A percentile compares a stretch with the other conserved stretches of the same genome.
Conservation (phyloP, 108 stramenopile species). For the Nannochloropsis oceanica region DNA sequence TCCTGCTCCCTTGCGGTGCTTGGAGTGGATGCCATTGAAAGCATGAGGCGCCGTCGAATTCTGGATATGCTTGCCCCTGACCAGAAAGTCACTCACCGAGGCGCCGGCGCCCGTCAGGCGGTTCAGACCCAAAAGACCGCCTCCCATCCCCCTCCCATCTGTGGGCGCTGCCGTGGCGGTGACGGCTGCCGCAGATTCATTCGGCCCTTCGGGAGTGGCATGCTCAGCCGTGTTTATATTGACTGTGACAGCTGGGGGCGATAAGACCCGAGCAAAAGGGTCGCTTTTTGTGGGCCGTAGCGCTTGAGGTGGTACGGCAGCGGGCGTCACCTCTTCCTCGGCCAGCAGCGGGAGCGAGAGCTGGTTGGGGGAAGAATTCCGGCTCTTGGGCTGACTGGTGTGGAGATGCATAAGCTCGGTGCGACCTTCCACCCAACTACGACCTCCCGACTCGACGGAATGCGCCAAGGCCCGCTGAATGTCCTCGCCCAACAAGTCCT, state of each 20-base stretch:
- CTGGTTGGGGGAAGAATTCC: neutral
- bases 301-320: neutral
- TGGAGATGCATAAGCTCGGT: neutral
- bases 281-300: neutral
- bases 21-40: neutral
- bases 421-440: neutral
- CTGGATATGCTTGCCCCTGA: neutral
- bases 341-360: neutral
- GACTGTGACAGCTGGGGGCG: neutral
- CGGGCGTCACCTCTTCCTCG: neutral
- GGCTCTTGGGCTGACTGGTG: neutral
- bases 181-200: too few relatives aligned
- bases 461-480: neutral
- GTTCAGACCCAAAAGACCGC: neutral
- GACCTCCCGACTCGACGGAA: neutral
- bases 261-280: neutral
- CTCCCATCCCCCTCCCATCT: neutral
- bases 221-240: neutral
- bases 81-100: neutral
- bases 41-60: neutral
- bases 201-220: too few relatives aligned
- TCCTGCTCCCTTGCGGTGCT: neutral
- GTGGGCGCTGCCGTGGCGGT: too few relatives aligned
- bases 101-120: neutral
- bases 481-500: neutral